Base-by-base conservation (phyloP, 2,329 filamentous ascomycete genomes). In the Colletotrichum tofieldiae region DNA sequence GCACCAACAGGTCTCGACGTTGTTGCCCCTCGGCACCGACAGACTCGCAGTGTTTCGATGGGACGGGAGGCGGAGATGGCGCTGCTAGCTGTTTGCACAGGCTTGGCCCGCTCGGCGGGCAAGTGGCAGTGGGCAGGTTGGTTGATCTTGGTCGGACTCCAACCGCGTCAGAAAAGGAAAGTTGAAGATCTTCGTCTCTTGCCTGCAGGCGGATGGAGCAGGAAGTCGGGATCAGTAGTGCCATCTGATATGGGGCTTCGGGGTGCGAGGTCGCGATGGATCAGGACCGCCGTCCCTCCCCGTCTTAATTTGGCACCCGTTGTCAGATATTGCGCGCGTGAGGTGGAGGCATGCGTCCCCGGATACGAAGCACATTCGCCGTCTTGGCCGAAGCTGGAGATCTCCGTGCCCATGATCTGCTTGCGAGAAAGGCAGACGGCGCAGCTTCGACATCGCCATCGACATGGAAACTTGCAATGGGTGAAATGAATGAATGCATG, bases 311-410 rank as follows among this genome's bases (percentile, higher is more conserved):
- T 47, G 59, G 32, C 59, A 32, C 51, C 45, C 20, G 43, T 35
- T 61, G 59, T 51, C 35, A 63, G 18, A 43, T n/a, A 52, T 39
- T 14, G 58, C 49, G 39, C 41, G 23, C n/a, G 23, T 41, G n/a
- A 59, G 20, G 43, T 4, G n/a, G 23, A 32, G 52, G 14, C 12
- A 26, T 54, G 11, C 11, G 23, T 58, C 12, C 12, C 5, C 12
- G 29, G n/a, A 18, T 6, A 26, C 2, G 11, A 23, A 35, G 7
- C 29, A 8, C 39, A n/a, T 58, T 47, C 9, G 43, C n/a, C 12
- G 39, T 43, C 6, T 20, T 59, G 41, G 39, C 26, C 26, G 58
- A 60, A 35, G 26, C 39, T 47, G 39, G 41, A 47, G 58, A n/a
- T 60, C 20, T 32, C 58, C 26, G 5, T 20, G 41, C 26, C 45